These are phyloP conservation scores for Lasiodiplodia hormozganensis DNA, from an alignment of 2,329 filamentous ascomycete species.

Conservation along the genomic window DNA sequence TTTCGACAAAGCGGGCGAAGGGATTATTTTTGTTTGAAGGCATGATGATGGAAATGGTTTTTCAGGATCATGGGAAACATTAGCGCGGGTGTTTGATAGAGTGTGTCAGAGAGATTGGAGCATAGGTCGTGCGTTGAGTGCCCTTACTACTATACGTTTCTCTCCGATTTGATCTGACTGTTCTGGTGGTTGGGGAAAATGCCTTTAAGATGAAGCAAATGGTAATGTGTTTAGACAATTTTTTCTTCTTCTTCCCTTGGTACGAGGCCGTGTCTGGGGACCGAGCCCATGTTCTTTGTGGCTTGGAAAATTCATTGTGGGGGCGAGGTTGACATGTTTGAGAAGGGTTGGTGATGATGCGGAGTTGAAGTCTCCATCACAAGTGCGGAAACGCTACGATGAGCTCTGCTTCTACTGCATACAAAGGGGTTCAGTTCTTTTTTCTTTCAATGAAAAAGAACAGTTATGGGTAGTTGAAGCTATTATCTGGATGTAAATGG, in stretches of 20 bases:
- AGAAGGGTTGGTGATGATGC: background rate
- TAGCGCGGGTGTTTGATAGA: constrained; percentile 24
- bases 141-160: background rate
- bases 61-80: constrained; percentile 10
- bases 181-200: background rate
- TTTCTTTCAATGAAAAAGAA: too few relatives aligned
- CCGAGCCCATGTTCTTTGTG: background rate
- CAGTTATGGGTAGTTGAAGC: too few relatives aligned
- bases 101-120: constrained; percentile 8
- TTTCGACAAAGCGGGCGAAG: constrained; percentile 4
- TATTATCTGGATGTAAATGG: too few relatives aligned
- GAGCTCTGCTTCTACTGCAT: background rate
- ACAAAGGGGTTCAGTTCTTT: too few relatives aligned
- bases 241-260: background rate
- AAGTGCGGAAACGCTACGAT: background rate
- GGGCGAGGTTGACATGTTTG: background rate
- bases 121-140: constrained; percentile 1
- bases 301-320: background rate
- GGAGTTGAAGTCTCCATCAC: background rate
- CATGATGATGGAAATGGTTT: background rate
- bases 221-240: constrained; percentile 18
- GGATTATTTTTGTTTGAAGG: background rate
- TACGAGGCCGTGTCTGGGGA: background rate
- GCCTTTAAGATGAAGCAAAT: constrained; percentile 6
- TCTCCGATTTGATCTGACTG: background rate